Evolutionary conservation across 2,329 filamentous ascomycete genomes (phyloP), one percentile per base, ranked within the genome.

Genomic region (Leptographium wingfieldii): DNA sequence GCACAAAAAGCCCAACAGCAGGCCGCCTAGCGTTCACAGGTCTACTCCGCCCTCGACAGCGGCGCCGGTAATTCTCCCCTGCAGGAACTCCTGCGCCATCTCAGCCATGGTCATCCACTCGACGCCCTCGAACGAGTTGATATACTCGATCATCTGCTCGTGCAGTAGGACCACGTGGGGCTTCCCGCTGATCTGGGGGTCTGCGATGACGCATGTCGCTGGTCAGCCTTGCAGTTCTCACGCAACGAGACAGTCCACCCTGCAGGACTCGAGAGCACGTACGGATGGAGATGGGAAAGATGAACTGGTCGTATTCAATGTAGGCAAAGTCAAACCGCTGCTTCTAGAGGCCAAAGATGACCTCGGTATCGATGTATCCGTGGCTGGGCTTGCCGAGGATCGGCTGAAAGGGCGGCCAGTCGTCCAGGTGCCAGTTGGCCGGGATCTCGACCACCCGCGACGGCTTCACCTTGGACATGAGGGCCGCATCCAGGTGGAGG

Each of bases 291-390:
- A 90, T 86, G 0, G 87, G 86, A 66, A 90, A 90, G 57, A 89
- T 80, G 63, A 90, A 90, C 65, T 88, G 84, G 65, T 90, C 86
- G 63, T 88, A 86, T 69, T 90, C 85, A 33, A 86, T 76, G 69
- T 90, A 90, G 67, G 87, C 89, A 70, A 89, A 90, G 65, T 85
- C 79, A 61, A 87, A 87, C 63, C 86, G 82, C 62, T 86, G 81
- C 56, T 79, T 73, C 83, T 82, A 86, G 40, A 86, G 77, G 43
- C 83, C 80, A 66, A 87, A 82, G 3, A 81, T 74, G 62, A 79
- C 78, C 59, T 77, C 70, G 0, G 80, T 76, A 59, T 79, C 78
- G 22, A 78, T 75, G 64, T 73, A 86, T 7, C 85, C 85, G 66
- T 87, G 84, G n/a, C 43, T 46, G 76, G 80, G 65, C 87, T 87